Evolutionary conservation across 176 grass and related monocot species (phyloP).

Genomic region (Puccinellia tenuiflora): DNA sequence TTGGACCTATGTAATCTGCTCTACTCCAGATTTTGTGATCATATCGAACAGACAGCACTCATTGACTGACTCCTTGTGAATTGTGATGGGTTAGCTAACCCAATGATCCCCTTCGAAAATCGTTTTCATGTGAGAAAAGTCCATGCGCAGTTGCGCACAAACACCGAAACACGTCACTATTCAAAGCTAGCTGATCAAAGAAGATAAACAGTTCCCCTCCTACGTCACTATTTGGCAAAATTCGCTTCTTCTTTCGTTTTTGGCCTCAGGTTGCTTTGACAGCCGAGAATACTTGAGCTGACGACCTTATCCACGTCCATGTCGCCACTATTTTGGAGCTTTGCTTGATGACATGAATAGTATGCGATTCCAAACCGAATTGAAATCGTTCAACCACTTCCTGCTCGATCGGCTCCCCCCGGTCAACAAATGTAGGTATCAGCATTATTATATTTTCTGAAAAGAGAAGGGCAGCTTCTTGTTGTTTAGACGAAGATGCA

Average conservation of each 20-base stretch:
- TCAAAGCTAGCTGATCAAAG: neutral
- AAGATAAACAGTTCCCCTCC: neutral
- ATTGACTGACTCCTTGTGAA: neutral
- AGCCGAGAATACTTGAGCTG: neutral
- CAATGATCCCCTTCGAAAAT: neutral
- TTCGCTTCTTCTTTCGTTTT: neutral
- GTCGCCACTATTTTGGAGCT: neutral
- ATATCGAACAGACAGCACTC: neutral
- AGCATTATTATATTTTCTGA: neutral
- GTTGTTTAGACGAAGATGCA: neutral
- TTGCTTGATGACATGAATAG: neutral
- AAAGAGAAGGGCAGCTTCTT: neutral
- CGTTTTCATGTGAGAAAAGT: neutral
- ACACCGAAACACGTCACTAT: neutral
- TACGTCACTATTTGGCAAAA: neutral
- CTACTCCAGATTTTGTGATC: neutral
- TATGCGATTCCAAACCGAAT: neutral
- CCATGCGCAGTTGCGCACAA: neutral
- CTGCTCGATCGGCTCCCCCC: neutral
- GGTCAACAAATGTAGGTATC: neutral
- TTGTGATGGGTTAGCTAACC: slow-evolving; percentile 24
- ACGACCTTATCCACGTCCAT: slow-evolving; percentile 27
- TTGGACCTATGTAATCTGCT: neutral
- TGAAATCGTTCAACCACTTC: neutral
- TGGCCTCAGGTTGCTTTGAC: neutral